Conservation (phyloP, 108 stramenopile genomes). For the Ochromonas danica region DNA sequence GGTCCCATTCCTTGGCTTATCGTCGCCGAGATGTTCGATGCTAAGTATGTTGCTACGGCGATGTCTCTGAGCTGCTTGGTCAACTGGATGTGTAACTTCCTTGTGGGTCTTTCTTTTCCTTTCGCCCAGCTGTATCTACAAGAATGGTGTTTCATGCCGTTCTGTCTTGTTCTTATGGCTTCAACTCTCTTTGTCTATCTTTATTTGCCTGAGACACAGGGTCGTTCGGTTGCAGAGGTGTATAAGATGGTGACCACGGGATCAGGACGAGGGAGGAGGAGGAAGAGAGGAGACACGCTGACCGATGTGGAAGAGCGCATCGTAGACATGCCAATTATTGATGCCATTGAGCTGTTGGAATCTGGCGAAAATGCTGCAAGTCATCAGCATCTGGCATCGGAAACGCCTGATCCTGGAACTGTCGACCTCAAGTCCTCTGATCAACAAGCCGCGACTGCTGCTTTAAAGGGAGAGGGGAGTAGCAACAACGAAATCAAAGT, state of each 20-base stretch:
- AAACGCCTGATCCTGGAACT: too few relatives aligned
- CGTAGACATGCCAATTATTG: too few relatives aligned
- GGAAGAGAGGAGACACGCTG: too few relatives aligned
- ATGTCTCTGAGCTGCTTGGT: slow-evolving; percentile 69
- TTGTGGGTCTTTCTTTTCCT: slow-evolving; percentile 83
- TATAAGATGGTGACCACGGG: neutral
- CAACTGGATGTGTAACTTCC: slow-evolving; percentile 89
- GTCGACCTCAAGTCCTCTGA: too few relatives aligned
- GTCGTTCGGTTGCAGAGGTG: neutral
- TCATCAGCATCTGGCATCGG: too few relatives aligned
- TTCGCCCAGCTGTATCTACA: neutral
- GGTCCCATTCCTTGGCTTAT: slow-evolving; percentile 92
- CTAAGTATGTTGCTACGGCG: slow-evolving; percentile 81
- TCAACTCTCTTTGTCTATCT: slow-evolving; percentile 1
- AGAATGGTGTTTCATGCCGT: neutral
- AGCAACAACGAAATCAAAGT: too few relatives aligned
- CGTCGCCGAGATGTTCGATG: slow-evolving; percentile 74
- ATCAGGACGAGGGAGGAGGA: too few relatives aligned
- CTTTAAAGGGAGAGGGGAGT: too few relatives aligned
- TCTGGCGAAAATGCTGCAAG: too few relatives aligned
- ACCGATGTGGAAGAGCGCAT: too few relatives aligned
- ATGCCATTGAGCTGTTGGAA: too few relatives aligned
- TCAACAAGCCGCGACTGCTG: too few relatives aligned
- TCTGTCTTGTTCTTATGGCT: neutral
- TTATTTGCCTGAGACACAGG: slow-evolving; percentile 25